These are phyloP conservation scores for Alternaria rosae DNA, from an alignment of 2,329 filamentous ascomycete genomes.

Conservation along the genomic window DNA sequence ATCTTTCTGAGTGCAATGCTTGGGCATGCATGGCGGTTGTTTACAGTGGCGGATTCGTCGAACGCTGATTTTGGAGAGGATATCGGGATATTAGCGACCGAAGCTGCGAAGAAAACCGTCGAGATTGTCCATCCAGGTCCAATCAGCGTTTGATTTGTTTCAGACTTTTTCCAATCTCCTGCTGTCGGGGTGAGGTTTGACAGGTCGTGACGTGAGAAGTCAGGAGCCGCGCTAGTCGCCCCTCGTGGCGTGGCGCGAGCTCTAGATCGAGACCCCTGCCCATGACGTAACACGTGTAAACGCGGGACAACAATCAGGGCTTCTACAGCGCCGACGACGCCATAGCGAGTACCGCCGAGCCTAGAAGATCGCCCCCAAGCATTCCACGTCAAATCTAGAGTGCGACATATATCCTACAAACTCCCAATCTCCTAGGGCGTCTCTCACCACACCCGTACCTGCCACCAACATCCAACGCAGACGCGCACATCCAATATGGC, in stretches of 20 bases:
- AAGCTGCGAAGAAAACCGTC: not conserved
- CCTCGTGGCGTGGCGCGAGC: constrained; percentile 16
- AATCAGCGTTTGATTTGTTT: not conserved
- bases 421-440: not conserved
- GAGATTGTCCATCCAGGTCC: not conserved
- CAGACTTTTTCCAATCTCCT: not conserved
- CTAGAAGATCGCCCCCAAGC: constrained; percentile 17
- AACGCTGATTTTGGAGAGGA: not conserved
- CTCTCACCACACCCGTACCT: not conserved
- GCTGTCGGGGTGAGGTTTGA: not conserved
- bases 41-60: not conserved
- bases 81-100: not conserved
- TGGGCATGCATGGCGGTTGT: not conserved
- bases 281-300: constrained; percentile 37
- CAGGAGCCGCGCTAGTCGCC: not conserved
- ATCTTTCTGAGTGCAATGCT: not conserved
- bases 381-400: constrained; percentile 6
- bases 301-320: constrained; percentile 30
- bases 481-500: constrained; percentile 27
- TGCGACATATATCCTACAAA: not conserved
- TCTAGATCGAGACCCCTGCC: constrained; percentile 27
- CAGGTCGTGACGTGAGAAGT: not conserved
- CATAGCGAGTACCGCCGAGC: constrained; percentile 29
- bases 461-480: constrained; percentile 1
- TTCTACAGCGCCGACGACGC: constrained; percentile 30